phyloP scores from a whole-genome alignment of 768 basidiomycete species.

The Pulveroboletus sp. region DNA sequence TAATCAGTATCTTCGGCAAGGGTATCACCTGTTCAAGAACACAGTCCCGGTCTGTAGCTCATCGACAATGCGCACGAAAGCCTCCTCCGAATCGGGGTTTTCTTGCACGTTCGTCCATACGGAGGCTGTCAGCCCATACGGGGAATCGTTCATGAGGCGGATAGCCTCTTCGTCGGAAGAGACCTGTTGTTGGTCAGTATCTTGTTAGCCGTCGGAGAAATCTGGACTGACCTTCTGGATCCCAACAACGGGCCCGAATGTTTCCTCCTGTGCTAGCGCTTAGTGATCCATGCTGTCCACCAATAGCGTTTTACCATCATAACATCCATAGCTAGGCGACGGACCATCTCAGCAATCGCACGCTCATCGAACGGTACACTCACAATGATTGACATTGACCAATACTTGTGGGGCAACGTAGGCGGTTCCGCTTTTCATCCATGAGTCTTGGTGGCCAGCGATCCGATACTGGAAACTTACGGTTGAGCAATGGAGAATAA shows the following conservation, averaged over 20 bases:
- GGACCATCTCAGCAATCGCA: conserved; percentile 4
- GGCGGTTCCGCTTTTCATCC: conserved; percentile 60
- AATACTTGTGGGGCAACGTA: conserved; percentile 92
- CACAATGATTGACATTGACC: conserved; percentile 84
- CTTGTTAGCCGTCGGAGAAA: background rate
- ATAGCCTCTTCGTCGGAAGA: conserved; percentile 86
- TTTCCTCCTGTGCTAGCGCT: conserved; percentile 58
- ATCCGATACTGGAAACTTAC: conserved; percentile 39
- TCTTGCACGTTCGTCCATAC: conserved; percentile 81
- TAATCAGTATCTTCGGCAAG: background rate
- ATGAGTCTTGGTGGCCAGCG: background rate
- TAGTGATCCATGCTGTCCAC: background rate
- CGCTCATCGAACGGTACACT: conserved; percentile 29
- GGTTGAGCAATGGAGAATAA: conserved; percentile 64
- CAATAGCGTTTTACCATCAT: conserved; percentile 63
- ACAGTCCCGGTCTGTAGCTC: conserved; percentile 90
- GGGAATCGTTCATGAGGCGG: conserved; percentile 92
- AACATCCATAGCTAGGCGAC: conserved; percentile 73
- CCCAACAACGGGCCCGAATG: conserved; percentile 91
- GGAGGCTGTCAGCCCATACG: conserved; percentile 91
- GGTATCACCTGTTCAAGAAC: conserved; percentile 76
- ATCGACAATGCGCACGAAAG: conserved; percentile 60
- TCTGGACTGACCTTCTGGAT: conserved; percentile 73
- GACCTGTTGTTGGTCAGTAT: conserved; percentile 43
- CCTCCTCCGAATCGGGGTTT: conserved; percentile 58